A percentile compares a stretch with the other conserved stretches of the same genome.
phyloP scores from a whole-genome alignment of 2,329 filamentous ascomycete genomes.

The Colletotrichum sp. region DNA sequence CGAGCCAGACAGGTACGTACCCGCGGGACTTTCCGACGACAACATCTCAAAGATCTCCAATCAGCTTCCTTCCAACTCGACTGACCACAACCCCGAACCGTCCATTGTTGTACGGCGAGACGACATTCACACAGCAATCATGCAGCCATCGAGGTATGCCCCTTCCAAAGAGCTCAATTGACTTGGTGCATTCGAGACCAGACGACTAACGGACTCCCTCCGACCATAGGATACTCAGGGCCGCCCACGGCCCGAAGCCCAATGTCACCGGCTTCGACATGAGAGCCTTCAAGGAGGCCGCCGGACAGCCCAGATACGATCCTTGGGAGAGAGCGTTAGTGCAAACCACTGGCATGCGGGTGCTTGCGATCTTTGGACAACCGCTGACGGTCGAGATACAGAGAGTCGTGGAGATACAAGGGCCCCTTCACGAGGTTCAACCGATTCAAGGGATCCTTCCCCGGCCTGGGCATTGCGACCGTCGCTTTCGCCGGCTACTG shows the following conservation, averaged over 20 bases:
- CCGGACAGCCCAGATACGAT: constrained; percentile 67
- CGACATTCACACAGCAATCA: constrained; percentile 26
- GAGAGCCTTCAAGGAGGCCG: constrained; percentile 76
- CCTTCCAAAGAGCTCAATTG: not conserved
- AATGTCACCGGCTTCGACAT: constrained; percentile 95
- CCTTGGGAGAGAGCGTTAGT: constrained; percentile 71
- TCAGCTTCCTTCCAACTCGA: constrained; percentile 22
- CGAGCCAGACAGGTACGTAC: constrained; percentile 7
- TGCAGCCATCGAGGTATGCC: constrained; percentile 32
- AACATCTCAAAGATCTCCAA: constrained; percentile 14
- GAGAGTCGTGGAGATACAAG: constrained; percentile 93
- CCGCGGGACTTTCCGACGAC: constrained; percentile 20
- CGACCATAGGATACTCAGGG: constrained; percentile 52
- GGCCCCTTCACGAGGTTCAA: constrained; percentile 89
- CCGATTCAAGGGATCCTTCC: constrained; percentile 85
- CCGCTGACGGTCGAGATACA: constrained; percentile 41
- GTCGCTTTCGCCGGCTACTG: constrained; percentile 92
- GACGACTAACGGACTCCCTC: not conserved
- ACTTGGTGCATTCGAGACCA: not conserved
- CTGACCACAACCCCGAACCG: constrained; percentile 10
- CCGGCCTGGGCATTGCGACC: constrained; percentile 89
- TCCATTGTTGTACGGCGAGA: constrained; percentile 14
- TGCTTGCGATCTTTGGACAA: not conserved
- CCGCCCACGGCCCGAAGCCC: constrained; percentile 54
- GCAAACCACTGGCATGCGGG: not conserved